Percentiles rank a stretch among this genome's conserved stretches.
phyloP scores from a whole-genome alignment of 345 rosid species.

The Moringa oleifera region DNA sequence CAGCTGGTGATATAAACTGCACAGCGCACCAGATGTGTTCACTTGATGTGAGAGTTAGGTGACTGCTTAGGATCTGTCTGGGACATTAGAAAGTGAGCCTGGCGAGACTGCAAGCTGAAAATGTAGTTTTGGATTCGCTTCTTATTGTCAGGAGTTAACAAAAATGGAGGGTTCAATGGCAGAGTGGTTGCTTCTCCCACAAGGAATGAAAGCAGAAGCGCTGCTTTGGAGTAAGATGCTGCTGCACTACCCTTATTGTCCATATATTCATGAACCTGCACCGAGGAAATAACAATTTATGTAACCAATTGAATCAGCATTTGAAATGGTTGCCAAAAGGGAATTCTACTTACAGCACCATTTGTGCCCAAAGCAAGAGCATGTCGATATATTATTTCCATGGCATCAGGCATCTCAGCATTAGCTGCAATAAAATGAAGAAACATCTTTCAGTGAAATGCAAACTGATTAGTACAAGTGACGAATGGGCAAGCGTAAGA shows the following conservation, averaged over 20 bases:
- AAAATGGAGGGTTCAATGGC: slow-evolving; percentile 55
- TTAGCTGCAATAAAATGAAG: slow-evolving; percentile 36
- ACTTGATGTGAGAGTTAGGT: slow-evolving; percentile 12
- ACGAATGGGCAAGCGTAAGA: slow-evolving; percentile 3
- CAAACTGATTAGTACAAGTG: slow-evolving; percentile 13
- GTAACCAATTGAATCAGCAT: neutral
- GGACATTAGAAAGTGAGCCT: slow-evolving; percentile 27
- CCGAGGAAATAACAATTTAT: slow-evolving; percentile 1
- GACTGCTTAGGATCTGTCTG: slow-evolving; percentile 14
- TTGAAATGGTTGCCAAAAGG: slow-evolving; percentile 7
- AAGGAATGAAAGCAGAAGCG: slow-evolving; percentile 57
- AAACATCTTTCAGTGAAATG: slow-evolving; percentile 8
- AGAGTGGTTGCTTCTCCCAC: slow-evolving; percentile 55
- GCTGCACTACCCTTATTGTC: slow-evolving; percentile 48
- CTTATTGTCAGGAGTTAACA: slow-evolving; percentile 37
- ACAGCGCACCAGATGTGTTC: slow-evolving; percentile 15
- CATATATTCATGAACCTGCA: slow-evolving; percentile 63
- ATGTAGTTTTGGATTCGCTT: slow-evolving; percentile 54
- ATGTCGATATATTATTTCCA: slow-evolving; percentile 59
- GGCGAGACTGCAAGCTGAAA: slow-evolving; percentile 45
- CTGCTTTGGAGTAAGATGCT: slow-evolving; percentile 57
- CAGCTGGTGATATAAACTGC: slow-evolving; percentile 6
- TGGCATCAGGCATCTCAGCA: slow-evolving; percentile 74
- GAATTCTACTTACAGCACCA: slow-evolving; percentile 50
- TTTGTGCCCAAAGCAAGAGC: slow-evolving; percentile 53